Evolutionary conservation across 441 rosid genomes (phyloP).

Genomic region (Mallotus japonicus): DNA sequence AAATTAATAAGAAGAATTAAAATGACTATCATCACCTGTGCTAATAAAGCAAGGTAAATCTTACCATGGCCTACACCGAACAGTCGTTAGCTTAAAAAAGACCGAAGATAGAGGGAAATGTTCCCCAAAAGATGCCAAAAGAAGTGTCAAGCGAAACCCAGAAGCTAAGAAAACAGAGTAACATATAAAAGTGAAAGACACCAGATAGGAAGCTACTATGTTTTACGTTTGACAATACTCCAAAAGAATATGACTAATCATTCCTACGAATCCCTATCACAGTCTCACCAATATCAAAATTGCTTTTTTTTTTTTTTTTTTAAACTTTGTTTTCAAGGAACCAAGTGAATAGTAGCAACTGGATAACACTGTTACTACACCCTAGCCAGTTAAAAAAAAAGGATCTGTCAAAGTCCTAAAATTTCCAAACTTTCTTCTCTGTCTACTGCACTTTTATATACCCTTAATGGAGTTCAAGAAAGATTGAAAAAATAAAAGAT

Average conservation of each 20-base stretch:
- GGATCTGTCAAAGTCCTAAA: not conserved
- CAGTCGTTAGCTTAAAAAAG: no score
- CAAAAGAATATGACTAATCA: slow-evolving; percentile 19
- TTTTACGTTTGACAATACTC: slow-evolving; percentile 3
- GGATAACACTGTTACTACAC: not conserved
- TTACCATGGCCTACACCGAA: no score
- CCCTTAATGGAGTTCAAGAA: not conserved
- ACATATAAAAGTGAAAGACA: not conserved
- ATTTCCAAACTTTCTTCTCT: slow-evolving; percentile 11
- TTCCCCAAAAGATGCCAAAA: not conserved
- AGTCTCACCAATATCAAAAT: slow-evolving; percentile 1
- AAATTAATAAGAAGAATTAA: not conserved
- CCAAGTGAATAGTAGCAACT: not conserved
- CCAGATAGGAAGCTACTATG: not conserved
- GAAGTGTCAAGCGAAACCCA: slow-evolving; percentile 12
- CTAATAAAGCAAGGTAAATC: no score
- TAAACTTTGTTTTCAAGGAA: not conserved
- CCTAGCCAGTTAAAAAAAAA: not conserved
- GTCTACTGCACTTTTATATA: slow-evolving; percentile 8
- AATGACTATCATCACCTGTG: no score
- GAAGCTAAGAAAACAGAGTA: not conserved
- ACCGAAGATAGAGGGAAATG: not conserved
- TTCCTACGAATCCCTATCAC: not conserved
- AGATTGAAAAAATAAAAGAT: no score
- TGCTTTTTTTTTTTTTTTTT: not conserved